phyloP scores from a whole-genome alignment of 1,139 yeast species.

The Protomyces gravidus region DNA sequence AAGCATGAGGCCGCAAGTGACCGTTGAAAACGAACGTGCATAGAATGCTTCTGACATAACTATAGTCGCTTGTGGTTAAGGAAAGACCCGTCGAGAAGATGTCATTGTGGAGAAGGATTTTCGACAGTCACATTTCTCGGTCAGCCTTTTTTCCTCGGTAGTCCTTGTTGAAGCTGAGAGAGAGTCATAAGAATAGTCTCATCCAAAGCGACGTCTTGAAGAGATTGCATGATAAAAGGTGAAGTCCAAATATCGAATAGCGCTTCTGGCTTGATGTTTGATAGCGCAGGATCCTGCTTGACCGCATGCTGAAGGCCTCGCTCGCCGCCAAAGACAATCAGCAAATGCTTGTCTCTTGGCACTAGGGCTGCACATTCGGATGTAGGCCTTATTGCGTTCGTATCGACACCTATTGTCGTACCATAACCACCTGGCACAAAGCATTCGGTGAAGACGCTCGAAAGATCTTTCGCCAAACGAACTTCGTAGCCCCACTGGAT shows the following conservation, averaged over 20 bases:
- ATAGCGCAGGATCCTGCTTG: constrained; percentile 27
- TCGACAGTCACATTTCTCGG: too few species aligned
- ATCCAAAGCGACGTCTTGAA: constrained; percentile 27
- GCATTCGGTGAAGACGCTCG: constrained; percentile 30
- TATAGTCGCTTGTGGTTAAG: not conserved
- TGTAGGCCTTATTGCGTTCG: not conserved
- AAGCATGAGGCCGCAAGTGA: constrained; percentile 16
- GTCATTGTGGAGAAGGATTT: too few species aligned
- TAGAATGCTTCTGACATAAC: not conserved
- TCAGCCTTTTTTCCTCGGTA: not conserved
- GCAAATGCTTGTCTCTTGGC: constrained; percentile 26
- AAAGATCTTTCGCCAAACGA: constrained; percentile 30
- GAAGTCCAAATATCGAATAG: constrained; percentile 31
- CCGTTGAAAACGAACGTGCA: constrained; percentile 21
- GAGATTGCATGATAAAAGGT: constrained; percentile 26
- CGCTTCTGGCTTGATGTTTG: constrained; percentile 25
- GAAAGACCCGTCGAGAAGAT: too few species aligned
- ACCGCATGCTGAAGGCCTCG: constrained; percentile 29
- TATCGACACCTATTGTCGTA: constrained; percentile 18
- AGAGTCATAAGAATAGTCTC: constrained; percentile 30
- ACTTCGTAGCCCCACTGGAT: constrained; percentile 32
- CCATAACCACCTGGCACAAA: constrained; percentile 20
- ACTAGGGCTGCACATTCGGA: not conserved
- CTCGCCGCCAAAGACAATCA: constrained; percentile 30
- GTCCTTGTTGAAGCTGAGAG: constrained; percentile 8